Evolutionary conservation across 73 alveolate genomes (phyloP), one percentile per base, ranked within the genome.

Genomic region (Blepharisma stoltei): DNA sequence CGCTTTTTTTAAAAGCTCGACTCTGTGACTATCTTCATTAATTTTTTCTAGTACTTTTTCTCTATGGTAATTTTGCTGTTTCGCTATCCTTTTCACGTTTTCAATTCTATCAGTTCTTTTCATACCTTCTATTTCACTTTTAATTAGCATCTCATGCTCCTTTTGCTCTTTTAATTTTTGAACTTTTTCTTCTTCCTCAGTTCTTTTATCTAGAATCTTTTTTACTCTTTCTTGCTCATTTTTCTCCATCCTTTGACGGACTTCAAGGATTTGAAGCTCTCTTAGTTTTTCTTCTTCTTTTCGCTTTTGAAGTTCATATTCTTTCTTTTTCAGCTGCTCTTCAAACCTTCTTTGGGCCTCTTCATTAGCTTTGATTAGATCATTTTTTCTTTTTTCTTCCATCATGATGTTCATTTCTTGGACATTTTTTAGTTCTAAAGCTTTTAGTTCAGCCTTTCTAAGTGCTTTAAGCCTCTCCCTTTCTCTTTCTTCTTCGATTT

Each of bases 51-150:
- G 5, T 11, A 60, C 73, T 60, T 60, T 38, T 60, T 60, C 73
- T 60, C 45, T 60, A 25, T 60, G 73, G 5, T 20, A 20, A 8
- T 5, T 38, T 47, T 20, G 38, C 23, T 78, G 60, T 6, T 44
- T 50, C 53, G 20, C 38, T 0, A 27, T 47, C 6, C 52, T 0
- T 66, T 60, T 47, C 52, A 54, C 25, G 21, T 73, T 27, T 21
- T 67, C 54, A 60, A 25, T 70, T 21, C 25, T n/a, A 67, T 68
- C 85, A 54, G 75, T 49, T 54, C 52, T 78, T 55, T 67, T 78
- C 20, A 14, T 14, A 8, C 23, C 47, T 20, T 60, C 73, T 14
- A 18, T 1, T 60, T 60, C 73, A 1, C 45, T 60, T 5, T 60
- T 60, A 25, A 38, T 60, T 60, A 14, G 14, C 11, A 60, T 60